Percentiles rank a stretch among this genome's conserved stretches.
Conservation (phyloP, 2,329 filamentous ascomycete genomes). For the Stagonosporopsis rhizophila region DNA sequence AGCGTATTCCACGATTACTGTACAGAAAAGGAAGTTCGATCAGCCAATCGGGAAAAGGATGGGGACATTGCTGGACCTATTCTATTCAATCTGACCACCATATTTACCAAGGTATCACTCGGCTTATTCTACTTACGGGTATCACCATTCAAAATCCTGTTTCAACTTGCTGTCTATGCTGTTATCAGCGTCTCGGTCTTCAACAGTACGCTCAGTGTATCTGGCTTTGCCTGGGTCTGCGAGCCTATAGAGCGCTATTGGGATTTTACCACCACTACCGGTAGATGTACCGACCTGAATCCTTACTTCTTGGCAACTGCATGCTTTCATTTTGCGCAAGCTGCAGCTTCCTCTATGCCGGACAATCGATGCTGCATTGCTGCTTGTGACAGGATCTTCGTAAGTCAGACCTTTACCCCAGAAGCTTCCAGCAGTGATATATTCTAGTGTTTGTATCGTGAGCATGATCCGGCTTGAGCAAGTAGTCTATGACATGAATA, state of each 20-base stretch:
- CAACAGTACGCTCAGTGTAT: conserved; percentile 21
- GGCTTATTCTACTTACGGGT: conserved; percentile 25
- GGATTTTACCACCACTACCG: conserved; percentile 23
- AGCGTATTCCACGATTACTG: conserved; percentile 7
- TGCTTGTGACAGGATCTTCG: conserved; percentile 28
- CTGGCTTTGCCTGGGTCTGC: conserved; percentile 27
- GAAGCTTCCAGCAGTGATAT: not conserved
- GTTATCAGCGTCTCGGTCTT: conserved; percentile 22
- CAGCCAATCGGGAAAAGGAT: conserved; percentile 7
- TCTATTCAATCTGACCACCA: conserved; percentile 22
- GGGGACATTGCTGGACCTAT: conserved; percentile 27
- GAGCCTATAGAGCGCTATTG: conserved; percentile 27
- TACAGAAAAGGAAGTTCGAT: not conserved
- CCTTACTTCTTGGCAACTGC: conserved; percentile 26
- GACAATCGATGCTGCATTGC: conserved; percentile 25
- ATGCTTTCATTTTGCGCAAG: conserved; percentile 27
- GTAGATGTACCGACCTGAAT: conserved; percentile 21
- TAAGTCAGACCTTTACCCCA: conserved; percentile 1
- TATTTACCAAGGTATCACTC: conserved; percentile 25
- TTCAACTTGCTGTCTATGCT: conserved; percentile 14
- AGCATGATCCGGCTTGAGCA: conserved; percentile 24
- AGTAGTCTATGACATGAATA: conserved; percentile 16
- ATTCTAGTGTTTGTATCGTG: conserved; percentile 21
- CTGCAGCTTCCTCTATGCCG: conserved; percentile 21
- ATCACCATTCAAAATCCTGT: conserved; percentile 13